Evolutionary conservation across 2,329 filamentous ascomycete genomes (phyloP).

Genomic region (Mycosphaerella arachidis): DNA sequence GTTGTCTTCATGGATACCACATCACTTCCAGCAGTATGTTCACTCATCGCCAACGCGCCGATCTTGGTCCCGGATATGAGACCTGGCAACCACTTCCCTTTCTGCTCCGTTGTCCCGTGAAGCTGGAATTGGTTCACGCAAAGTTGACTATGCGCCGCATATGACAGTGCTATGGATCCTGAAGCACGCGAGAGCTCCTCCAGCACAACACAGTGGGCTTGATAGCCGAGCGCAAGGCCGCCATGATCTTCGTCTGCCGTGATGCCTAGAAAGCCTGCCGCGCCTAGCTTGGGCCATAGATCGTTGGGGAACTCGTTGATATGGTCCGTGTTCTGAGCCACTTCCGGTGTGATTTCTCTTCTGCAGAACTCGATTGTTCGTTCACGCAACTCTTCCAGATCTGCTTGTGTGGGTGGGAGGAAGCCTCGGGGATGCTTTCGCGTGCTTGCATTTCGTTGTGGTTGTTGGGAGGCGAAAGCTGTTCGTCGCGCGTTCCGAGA

Average conservation of each 20-base stretch:
- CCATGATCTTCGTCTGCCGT: conserved; percentile 91
- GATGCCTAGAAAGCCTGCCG: conserved; percentile 84
- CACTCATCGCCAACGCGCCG: conserved; percentile 90
- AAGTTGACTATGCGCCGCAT: conserved; percentile 91
- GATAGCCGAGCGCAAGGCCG: conserved; percentile 86
- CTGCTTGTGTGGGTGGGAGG: conserved; percentile 62
- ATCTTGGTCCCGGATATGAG: conserved; percentile 76
- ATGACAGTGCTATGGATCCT: conserved; percentile 75
- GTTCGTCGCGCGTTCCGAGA: conserved; percentile 6
- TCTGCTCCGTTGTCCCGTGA: conserved; percentile 77
- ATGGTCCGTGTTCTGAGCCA: conserved; percentile 78
- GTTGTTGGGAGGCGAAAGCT: conserved; percentile 13
- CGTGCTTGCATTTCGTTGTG: conserved; percentile 49
- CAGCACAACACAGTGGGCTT: conserved; percentile 92
- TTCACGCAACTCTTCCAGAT: conserved; percentile 76
- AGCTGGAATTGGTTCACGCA: conserved; percentile 95
- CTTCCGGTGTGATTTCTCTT: conserved; percentile 77
- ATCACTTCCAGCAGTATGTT: conserved; percentile 84
- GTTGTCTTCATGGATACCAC: conserved; percentile 93
- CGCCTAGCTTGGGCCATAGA: conserved; percentile 92
- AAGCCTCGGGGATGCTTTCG: conserved; percentile 67
- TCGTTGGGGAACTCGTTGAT: conserved; percentile 81
- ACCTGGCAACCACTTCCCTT: conserved; percentile 71
- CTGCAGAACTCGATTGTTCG: conserved; percentile 82
- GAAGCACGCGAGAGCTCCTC: conserved; percentile 90